Evolutionary conservation across 148 eudicot genomes (phyloP), one percentile per base, ranked within the genome.

Genomic region (Fagopyrum homotropicum): DNA sequence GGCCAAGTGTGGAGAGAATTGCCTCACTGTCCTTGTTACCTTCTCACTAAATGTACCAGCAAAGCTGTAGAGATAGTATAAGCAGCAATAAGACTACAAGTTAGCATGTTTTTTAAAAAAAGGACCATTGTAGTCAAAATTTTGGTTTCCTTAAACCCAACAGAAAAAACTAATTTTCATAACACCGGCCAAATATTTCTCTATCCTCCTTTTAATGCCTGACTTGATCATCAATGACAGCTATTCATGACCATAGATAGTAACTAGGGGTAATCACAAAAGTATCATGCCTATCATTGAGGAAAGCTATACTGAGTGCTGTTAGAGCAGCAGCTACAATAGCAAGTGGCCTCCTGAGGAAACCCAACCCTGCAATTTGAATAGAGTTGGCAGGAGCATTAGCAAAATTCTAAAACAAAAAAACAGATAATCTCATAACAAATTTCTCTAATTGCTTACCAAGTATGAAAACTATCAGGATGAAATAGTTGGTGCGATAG

Each of bases 1-100:
- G 61, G 98, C 98, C 66, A 95, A 68, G 85, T 92, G 97, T 4
- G 98, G 98, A 76, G 98, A 95, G 79, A 95, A 85, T 83, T 83
- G 93, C 77, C 98, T 84, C 72, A 94, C 96, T 72, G 91, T 82
- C 83, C 97, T 84, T 76, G 98, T 92, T 61, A 88, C 92, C 82
- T 92, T 91, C 82, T 91, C 98, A 75, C 81, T 92, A 69, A 89
- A 95, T 75, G 93, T 87, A 70, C 96, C 89, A 74, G 97, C 98
- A 86, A 94, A 94, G 84, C 98, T 94, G 89, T 59, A 81, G 54
- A 77, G 63, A 83, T 79, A 61, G 35, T 73, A 46, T 48, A 60
- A 66, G 63, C 57, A 77, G 49, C 43, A 56, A 69, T n/a, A 69
- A 22, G 30, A 9, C 40, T 35, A 35, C 19, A 6, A 16, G 73